phyloP scores from a whole-genome alignment of 345 rosid species.

The Kernera saxatilis region DNA sequence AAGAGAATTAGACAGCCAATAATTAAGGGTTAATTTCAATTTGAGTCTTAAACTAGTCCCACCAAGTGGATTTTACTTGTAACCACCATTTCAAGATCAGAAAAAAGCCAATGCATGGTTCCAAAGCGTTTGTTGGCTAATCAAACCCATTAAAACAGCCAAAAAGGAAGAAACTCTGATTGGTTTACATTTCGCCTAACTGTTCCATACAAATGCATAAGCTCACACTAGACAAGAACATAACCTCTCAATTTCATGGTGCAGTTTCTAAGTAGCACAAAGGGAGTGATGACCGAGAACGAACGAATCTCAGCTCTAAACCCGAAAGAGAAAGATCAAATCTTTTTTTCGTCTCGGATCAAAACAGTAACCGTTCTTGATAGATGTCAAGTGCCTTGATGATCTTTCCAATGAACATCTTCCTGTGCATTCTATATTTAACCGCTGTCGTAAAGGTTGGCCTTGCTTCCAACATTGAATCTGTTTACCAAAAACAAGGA shows the following conservation, averaged over 20 bases:
- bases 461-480: slow-evolving; percentile 53
- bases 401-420: slow-evolving; percentile 65
- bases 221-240: slow-evolving; percentile 14
- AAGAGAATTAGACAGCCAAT: neutral
- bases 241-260: neutral
- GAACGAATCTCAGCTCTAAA: neutral
- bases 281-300: neutral
- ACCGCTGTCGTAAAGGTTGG: slow-evolving; percentile 56
- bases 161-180: neutral
- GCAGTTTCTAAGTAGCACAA: slow-evolving; percentile 10
- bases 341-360: neutral
- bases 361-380: slow-evolving; percentile 68
- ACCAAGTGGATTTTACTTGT: slow-evolving; percentile 10
- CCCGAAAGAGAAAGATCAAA: neutral
- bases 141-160: slow-evolving; percentile 13
- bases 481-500: slow-evolving; percentile 30
- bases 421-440: slow-evolving; percentile 78
- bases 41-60: slow-evolving; percentile 18
- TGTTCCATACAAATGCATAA: slow-evolving; percentile 13
- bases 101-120: slow-evolving; percentile 10
- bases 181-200: slow-evolving; percentile 13
- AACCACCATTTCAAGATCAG: slow-evolving; percentile 21
- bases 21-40: neutral
- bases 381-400: slow-evolving; percentile 65
- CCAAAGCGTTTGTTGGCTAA: slow-evolving; percentile 31